Conservation (phyloP, 805 yeast genomes). For the Pichia californica region DNA sequence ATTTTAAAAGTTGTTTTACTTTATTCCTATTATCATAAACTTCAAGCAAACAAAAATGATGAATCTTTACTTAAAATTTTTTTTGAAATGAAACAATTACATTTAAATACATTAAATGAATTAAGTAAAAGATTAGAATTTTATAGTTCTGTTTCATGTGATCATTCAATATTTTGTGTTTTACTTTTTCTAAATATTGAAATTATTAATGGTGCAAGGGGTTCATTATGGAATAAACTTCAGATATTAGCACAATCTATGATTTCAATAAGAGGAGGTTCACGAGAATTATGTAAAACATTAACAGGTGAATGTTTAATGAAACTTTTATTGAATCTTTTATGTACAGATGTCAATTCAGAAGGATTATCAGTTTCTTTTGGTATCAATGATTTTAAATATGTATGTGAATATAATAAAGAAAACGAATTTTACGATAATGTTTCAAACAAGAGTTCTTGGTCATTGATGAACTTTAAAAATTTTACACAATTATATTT, state of each 20-base stretch:
- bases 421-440: constrained; percentile 15
- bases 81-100: constrained; percentile 3
- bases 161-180: constrained; percentile 17
- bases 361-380: constrained; percentile 7
- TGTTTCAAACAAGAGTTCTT: constrained; percentile 5
- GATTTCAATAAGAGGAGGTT: constrained; percentile 18
- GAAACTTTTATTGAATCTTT: constrained; percentile 11
- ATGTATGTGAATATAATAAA: constrained; percentile 5
- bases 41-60: not conserved
- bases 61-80: not conserved
- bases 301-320: constrained; percentile 17
- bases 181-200: constrained; percentile 14
- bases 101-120: constrained; percentile 11
- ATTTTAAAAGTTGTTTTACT: constrained; percentile 15
- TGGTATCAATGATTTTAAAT: constrained; percentile 10
- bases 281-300: constrained; percentile 7
- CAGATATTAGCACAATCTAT: constrained; percentile 13
- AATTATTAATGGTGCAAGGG: constrained; percentile 10
- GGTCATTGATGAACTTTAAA: constrained; percentile 9
- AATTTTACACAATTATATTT: constrained; percentile 11
- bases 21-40: constrained; percentile 13
- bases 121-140: constrained; percentile 12
- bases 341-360: constrained; percentile 6
- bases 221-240: constrained; percentile 8
- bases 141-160: constrained; percentile 17